phyloP scores from a whole-genome alignment of 2,329 filamentous ascomycete genomes.

The Alternaria viburni region DNA sequence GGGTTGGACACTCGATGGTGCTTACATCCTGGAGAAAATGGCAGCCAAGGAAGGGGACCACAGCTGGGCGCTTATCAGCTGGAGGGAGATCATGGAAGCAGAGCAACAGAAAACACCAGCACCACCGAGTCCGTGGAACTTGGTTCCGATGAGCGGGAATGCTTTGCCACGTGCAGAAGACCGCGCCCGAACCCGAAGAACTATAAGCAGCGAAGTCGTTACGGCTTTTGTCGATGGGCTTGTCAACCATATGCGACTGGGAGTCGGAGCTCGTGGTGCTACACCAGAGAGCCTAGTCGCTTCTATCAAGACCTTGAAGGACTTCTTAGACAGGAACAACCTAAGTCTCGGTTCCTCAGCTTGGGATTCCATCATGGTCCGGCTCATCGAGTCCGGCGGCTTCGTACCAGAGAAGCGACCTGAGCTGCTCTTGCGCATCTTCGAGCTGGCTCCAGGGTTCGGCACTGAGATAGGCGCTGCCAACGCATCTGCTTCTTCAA shows the following conservation, averaged over 20 bases:
- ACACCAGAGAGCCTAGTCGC: slow-evolving; percentile 42
- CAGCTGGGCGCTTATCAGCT: slow-evolving; percentile 48
- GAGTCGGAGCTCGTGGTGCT: slow-evolving; percentile 51
- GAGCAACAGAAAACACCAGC: slow-evolving; percentile 27
- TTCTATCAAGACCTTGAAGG: slow-evolving; percentile 45
- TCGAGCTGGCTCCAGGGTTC: slow-evolving; percentile 50
- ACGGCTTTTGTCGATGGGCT: slow-evolving; percentile 62
- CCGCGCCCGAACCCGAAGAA: slow-evolving; percentile 48
- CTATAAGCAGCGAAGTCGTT: slow-evolving; percentile 65
- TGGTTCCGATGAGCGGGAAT: slow-evolving; percentile 30
- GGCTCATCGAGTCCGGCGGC: slow-evolving; percentile 57
- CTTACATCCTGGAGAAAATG: slow-evolving; percentile 46
- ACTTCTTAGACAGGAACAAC: slow-evolving; percentile 45
- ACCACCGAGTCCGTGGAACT: slow-evolving; percentile 27
- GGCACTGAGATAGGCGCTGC: slow-evolving; percentile 48
- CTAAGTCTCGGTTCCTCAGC: slow-evolving; percentile 51
- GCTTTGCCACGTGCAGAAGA: slow-evolving; percentile 28
- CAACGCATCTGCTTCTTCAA: slow-evolving; percentile 38
- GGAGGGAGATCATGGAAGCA: slow-evolving; percentile 50
- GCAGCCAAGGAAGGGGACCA: slow-evolving; percentile 24
- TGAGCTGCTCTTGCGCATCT: slow-evolving; percentile 49
- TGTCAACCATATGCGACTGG: slow-evolving; percentile 53
- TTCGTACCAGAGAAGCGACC: slow-evolving; percentile 55
- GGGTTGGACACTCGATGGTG: slow-evolving; percentile 54
- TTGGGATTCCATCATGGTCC: slow-evolving; percentile 56